phyloP scores from a whole-genome alignment of 1,139 yeast genomes.

The Candida tropicalis region DNA sequence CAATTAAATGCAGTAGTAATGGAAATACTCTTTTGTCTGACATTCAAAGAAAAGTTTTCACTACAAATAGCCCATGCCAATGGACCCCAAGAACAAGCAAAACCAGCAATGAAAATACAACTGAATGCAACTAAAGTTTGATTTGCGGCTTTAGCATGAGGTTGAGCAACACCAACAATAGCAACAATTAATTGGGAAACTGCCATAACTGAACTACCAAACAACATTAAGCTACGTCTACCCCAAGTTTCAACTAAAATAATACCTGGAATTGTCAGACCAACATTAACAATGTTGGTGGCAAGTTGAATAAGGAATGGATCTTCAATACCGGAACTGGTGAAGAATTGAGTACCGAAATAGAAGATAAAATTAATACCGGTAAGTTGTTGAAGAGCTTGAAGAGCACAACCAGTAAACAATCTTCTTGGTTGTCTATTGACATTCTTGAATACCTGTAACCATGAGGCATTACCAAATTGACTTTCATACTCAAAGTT shows the following conservation, averaged over 20 bases:
- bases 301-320: conserved; percentile 39
- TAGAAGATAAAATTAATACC: conserved; percentile 75
- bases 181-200: conserved; percentile 68
- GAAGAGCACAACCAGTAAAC: conserved; percentile 35
- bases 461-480: conserved; percentile 37
- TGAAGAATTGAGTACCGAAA: conserved; percentile 68
- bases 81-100: conserved; percentile 79
- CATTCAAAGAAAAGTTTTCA: conserved; percentile 65
- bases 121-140: conserved; percentile 64
- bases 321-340: conserved; percentile 54
- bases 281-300: conserved; percentile 42
- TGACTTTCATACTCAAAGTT: conserved; percentile 37
- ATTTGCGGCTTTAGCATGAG: conserved; percentile 43
- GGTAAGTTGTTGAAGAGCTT: conserved; percentile 69
- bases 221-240: conserved; percentile 38
- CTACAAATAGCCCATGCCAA: conserved; percentile 70
- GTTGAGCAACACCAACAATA: conserved; percentile 57
- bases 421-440: conserved; percentile 41
- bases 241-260: conserved; percentile 38
- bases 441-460: conserved; percentile 32
- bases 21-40: conserved; percentile 71
- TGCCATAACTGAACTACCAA: conserved; percentile 67
- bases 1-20: conserved; percentile 70
- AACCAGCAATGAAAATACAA: conserved; percentile 67
- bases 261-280: conserved; percentile 41